Evolutionary conservation across 192 early-diverging fungal species (phyloP).

Genomic region (Physocladia obscura): DNA sequence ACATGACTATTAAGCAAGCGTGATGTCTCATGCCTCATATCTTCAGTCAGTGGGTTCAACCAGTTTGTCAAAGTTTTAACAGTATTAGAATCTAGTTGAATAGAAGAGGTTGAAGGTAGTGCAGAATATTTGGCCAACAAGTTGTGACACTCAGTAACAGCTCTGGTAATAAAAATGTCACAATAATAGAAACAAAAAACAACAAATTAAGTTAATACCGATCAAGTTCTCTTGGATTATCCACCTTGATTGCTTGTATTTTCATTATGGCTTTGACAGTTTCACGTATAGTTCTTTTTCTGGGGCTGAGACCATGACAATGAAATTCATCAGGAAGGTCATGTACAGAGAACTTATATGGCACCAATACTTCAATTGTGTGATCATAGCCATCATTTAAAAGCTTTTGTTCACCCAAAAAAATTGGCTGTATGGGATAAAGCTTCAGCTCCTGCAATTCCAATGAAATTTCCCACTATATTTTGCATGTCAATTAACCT

Average conservation of each 20-base stretch:
- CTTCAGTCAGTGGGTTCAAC: constrained; percentile 5
- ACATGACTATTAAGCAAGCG: not conserved
- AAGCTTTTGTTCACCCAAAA: not conserved
- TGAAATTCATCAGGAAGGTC: not conserved
- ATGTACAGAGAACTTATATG: not conserved
- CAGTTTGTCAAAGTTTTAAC: not conserved
- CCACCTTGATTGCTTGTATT: not conserved
- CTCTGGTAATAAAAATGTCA: not conserved
- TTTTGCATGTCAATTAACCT: no score
- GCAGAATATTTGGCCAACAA: not conserved
- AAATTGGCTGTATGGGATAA: not conserved
- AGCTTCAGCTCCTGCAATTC: not conserved
- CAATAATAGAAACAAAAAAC: not conserved
- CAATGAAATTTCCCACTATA: constrained; percentile 11
- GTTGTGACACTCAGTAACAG: not conserved
- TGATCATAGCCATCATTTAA: not conserved
- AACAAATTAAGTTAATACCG: not conserved
- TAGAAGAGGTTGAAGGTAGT: not conserved
- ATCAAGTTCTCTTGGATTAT: not conserved
- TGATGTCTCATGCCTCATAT: not conserved
- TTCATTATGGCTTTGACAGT: not conserved
- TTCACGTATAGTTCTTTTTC: not conserved
- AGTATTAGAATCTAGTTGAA: no score
- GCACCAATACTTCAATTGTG: not conserved
- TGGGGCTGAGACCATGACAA: not conserved